Conservation (phyloP, 1,284 basidiomycete species). For the Cerioporus squamosus region DNA sequence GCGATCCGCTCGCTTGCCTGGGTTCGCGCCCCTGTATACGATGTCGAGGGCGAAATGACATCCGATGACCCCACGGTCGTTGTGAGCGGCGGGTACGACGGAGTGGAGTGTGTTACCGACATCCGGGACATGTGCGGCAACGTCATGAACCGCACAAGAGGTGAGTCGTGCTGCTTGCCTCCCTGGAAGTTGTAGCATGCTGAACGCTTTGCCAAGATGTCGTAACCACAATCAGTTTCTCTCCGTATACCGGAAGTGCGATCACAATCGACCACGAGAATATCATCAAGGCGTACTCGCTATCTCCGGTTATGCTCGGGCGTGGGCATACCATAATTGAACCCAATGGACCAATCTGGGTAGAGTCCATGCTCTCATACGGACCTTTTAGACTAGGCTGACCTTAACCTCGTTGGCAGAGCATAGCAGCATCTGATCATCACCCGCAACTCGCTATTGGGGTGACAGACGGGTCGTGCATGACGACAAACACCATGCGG, state of each 20-base stretch:
- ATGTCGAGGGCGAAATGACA: slow-evolving; percentile 48
- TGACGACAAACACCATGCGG: slow-evolving; percentile 72
- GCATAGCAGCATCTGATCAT: slow-evolving; percentile 76
- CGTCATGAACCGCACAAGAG: slow-evolving; percentile 77
- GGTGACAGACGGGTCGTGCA: slow-evolving; percentile 80
- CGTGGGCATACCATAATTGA: slow-evolving; percentile 74
- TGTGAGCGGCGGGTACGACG: slow-evolving; percentile 79
- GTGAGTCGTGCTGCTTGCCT: slow-evolving; percentile 34
- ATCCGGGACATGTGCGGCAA: slow-evolving; percentile 67
- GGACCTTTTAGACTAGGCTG: not conserved
- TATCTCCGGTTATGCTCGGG: slow-evolving; percentile 74
- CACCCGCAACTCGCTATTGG: slow-evolving; percentile 86
- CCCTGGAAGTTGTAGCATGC: not conserved
- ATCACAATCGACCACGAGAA: slow-evolving; percentile 82
- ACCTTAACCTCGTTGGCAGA: slow-evolving; percentile 45
- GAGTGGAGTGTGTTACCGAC: slow-evolving; percentile 73
- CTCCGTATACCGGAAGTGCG: slow-evolving; percentile 65
- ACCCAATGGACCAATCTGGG: slow-evolving; percentile 81
- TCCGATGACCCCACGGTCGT: slow-evolving; percentile 71
- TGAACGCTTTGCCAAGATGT: slow-evolving; percentile 54
- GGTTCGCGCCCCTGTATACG: slow-evolving; percentile 66
- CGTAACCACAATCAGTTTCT: slow-evolving; percentile 67
- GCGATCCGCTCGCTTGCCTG: slow-evolving; percentile 76
- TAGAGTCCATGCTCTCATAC: slow-evolving; percentile 37
- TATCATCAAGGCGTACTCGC: slow-evolving; percentile 72